These are phyloP conservation scores for Cryptococcus amylolentus DNA, from an alignment of 1,284 basidiomycete species.

Conservation along the genomic window DNA sequence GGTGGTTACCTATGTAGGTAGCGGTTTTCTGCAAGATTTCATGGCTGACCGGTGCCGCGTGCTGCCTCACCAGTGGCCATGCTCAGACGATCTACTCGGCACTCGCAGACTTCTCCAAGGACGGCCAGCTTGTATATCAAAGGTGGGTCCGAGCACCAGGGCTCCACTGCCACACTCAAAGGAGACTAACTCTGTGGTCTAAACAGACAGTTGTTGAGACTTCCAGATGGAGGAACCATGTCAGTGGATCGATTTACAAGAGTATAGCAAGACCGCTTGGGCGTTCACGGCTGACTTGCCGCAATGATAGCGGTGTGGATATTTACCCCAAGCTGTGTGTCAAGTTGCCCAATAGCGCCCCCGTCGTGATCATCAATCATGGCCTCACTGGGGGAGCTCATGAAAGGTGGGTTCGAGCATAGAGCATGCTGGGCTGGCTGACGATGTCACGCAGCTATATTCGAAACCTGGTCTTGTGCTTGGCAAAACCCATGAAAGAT, in stretches of 20 bases:
- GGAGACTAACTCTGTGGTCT: slow-evolving; percentile 48
- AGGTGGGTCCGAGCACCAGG: slow-evolving; percentile 51
- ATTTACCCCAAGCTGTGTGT: slow-evolving; percentile 47
- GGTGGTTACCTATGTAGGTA: slow-evolving; percentile 33
- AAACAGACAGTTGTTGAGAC: slow-evolving; percentile 56
- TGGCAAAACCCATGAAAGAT: slow-evolving; percentile 59
- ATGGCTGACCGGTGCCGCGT: not conserved
- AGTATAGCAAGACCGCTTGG: not conserved
- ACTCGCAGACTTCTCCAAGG: slow-evolving; percentile 58
- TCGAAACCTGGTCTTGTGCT: slow-evolving; percentile 66
- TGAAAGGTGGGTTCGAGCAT: slow-evolving; percentile 52
- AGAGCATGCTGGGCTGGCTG: too few relatives aligned
- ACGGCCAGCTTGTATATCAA: slow-evolving; percentile 64
- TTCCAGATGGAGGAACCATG: slow-evolving; percentile 66
- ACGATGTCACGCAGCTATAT: slow-evolving; percentile 58
- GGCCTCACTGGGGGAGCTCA: slow-evolving; percentile 85
- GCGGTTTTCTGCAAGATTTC: not conserved
- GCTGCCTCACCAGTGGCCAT: slow-evolving; percentile 30
- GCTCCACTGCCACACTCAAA: not conserved
- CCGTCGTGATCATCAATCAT: slow-evolving; percentile 72
- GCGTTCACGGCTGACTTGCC: not conserved
- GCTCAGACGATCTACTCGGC: slow-evolving; percentile 47
- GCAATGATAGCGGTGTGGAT: slow-evolving; percentile 53
- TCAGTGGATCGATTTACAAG: slow-evolving; percentile 42
- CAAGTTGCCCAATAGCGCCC: slow-evolving; percentile 59